Base-by-base conservation (phyloP, 2,329 filamentous ascomycete genomes). In the Pestalotiopsis sp. region DNA sequence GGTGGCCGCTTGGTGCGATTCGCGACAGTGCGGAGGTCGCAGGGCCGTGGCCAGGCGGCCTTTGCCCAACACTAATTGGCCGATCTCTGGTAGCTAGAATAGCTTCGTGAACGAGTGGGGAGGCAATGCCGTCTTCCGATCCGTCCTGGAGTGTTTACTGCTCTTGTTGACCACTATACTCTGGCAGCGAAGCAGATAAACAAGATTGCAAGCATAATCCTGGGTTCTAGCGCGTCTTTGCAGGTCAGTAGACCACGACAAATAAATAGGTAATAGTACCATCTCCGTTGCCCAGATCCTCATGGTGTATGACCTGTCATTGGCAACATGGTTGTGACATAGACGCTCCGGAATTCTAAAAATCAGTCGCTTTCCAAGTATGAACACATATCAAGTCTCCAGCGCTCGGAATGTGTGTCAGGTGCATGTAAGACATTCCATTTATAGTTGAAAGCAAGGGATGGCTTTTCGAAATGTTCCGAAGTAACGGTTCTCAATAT, bases 141-240 rank as follows among this genome's bases (percentile, higher is more conserved):
- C 57, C 20, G 61, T 64, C n/a, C 31, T 31, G 41, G 20, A 23
- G 4, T 56, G 27, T 56, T 39, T 38, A 64, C 38, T n/a, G n/a
- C 17, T 52, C 12, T 62, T 14, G 36, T 31, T 62, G 25, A 52
- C 20, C 25, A 27, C 23, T 27, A 36, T 59, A 20, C 20, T 3
- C n/a, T 45, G 38, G 12, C 9, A 13, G 36, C 25, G 57, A 66
- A 66, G 63, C 41, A 66, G 57, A 58, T 25, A 66, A 39, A 66
- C 13, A 23, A 13, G 1, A 36, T 23, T 25, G 14, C 63, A 66
- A 39, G 63, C 63, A 66, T 66, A 14, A 66, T 57, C 63, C 63
- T 64, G 38, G 36, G 20, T 20, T 27, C 11, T 59, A 59, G 57
- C 17, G 49, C 31, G 31, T 36, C 7, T 36, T 36, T 36, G 31